These are phyloP conservation scores for Brassica balearica DNA, from an alignment of 441 rosid species.

Conservation along the genomic window DNA sequence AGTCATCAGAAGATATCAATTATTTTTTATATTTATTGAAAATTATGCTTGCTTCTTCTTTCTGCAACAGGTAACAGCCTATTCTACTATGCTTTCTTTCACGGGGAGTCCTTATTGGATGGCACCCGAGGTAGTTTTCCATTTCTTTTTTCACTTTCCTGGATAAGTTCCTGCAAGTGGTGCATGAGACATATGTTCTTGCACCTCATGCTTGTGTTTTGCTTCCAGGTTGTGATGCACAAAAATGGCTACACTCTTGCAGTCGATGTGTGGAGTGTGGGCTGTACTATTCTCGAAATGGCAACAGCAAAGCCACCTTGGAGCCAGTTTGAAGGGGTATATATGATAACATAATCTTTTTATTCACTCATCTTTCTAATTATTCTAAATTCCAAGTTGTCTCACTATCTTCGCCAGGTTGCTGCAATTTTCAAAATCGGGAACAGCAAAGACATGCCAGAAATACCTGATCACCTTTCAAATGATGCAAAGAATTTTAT, in stretches of 20 bases:
- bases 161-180: background rate
- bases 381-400: slow-evolving; percentile 24
- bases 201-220: slow-evolving; percentile 24
- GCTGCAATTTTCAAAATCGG: slow-evolving; percentile 98
- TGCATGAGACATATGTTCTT: slow-evolving; percentile 13
- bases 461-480: slow-evolving; percentile 88
- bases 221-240: slow-evolving; percentile 86
- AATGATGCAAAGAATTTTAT: slow-evolving; percentile 79
- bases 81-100: slow-evolving; percentile 91
- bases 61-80: slow-evolving; percentile 66
- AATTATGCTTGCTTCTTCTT: slow-evolving; percentile 34
- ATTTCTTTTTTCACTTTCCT: slow-evolving; percentile 10
- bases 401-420: slow-evolving; percentile 68
- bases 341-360: slow-evolving; percentile 33
- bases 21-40: slow-evolving; percentile 1
- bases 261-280: slow-evolving; percentile 97
- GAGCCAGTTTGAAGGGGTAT: slow-evolving; percentile 94
- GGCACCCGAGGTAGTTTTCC: slow-evolving; percentile 91
- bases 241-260: slow-evolving; percentile 83
- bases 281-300: slow-evolving; percentile 97
- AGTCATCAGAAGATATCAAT: background rate
- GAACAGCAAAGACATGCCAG: slow-evolving; percentile 92
- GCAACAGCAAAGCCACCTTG: slow-evolving; percentile 96
- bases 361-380: slow-evolving; percentile 4
- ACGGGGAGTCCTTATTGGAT: slow-evolving; percentile 99